Percentiles rank a stretch among this genome's conserved stretches.
These are phyloP conservation scores for Nidula microcarpa DNA, from an alignment of 768 basidiomycete species.

Conservation along the genomic window DNA sequence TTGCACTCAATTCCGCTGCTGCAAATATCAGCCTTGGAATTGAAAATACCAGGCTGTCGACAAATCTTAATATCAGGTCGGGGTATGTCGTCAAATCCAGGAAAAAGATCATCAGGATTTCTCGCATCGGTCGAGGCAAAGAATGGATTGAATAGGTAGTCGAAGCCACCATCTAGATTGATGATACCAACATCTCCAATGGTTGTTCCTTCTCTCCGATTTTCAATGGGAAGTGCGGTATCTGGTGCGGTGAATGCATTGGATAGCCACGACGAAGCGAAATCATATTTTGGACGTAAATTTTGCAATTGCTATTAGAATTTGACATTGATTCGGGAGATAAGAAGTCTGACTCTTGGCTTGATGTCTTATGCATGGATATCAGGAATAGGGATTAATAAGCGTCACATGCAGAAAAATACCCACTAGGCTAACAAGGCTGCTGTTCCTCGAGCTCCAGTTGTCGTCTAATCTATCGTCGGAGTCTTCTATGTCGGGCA, in stretches of 20 bases:
- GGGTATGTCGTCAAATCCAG: background rate
- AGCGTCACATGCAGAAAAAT: too few relatives aligned
- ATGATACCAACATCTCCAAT: constrained; percentile 12
- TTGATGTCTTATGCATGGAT: too few relatives aligned
- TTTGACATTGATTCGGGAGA: background rate
- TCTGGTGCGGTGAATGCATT: constrained; percentile 4
- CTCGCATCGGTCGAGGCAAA: constrained; percentile 5
- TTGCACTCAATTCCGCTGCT: background rate
- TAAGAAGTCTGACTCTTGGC: background rate
- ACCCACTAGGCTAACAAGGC: too few relatives aligned
- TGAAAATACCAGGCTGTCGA: background rate
- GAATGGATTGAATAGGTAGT: constrained; percentile 11
- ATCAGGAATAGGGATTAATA: too few relatives aligned
- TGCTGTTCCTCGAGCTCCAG: too few relatives aligned
- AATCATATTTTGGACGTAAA: constrained; percentile 1
- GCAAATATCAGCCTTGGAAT: background rate
- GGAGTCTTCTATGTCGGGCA: too few relatives aligned
- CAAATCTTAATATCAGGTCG: background rate
- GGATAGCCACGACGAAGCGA: constrained; percentile 2
- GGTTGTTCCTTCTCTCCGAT: constrained; percentile 1
- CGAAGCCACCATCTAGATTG: constrained; percentile 8
- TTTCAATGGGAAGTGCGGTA: background rate
- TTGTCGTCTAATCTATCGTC: too few relatives aligned
- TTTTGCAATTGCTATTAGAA: background rate
- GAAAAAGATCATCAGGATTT: background rate